phyloP scores from a whole-genome alignment of 306 rosid species.

The Adenanthera pavonina region DNA sequence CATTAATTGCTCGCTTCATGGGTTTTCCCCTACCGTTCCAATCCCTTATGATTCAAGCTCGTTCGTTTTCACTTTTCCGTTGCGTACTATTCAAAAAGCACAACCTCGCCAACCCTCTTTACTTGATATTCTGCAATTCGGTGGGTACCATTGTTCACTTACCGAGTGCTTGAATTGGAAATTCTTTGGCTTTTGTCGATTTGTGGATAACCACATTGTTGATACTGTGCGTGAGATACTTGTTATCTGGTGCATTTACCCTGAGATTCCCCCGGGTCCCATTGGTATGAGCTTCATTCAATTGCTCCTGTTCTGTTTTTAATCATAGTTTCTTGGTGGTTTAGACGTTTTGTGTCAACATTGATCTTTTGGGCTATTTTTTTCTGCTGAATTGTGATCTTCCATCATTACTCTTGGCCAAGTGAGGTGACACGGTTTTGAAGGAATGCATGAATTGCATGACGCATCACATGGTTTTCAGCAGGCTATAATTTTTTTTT shows the following conservation, averaged over 20 bases:
- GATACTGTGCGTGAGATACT: conserved; percentile 24
- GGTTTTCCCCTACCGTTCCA: background rate
- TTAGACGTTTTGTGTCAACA: background rate
- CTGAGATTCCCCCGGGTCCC: conserved; percentile 6
- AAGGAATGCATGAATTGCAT: conserved; percentile 28
- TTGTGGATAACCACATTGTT: conserved; percentile 35
- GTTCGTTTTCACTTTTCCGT: conserved; percentile 37
- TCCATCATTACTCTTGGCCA: conserved; percentile 15
- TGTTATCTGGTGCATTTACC: conserved; percentile 18
- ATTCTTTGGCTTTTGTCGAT: conserved; percentile 35
- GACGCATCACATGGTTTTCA: conserved; percentile 29
- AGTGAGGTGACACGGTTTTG: background rate
- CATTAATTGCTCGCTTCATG: conserved; percentile 13
- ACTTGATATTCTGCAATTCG: conserved; percentile 27
- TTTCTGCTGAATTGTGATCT: conserved; percentile 19
- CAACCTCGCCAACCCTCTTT: conserved; percentile 37
- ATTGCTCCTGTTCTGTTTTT: conserved; percentile 23
- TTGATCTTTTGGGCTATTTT: conserved; percentile 19
- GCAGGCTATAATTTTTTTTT: background rate
- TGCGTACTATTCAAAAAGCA: conserved; percentile 69
- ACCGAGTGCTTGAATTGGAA: background rate
- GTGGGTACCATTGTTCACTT: background rate
- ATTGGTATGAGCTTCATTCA: background rate
- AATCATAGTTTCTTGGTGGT: conserved; percentile 20
- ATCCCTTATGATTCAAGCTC: conserved; percentile 3